Conservation (phyloP, 352 stramenopile genomes). For the Pythium dissimile region DNA sequence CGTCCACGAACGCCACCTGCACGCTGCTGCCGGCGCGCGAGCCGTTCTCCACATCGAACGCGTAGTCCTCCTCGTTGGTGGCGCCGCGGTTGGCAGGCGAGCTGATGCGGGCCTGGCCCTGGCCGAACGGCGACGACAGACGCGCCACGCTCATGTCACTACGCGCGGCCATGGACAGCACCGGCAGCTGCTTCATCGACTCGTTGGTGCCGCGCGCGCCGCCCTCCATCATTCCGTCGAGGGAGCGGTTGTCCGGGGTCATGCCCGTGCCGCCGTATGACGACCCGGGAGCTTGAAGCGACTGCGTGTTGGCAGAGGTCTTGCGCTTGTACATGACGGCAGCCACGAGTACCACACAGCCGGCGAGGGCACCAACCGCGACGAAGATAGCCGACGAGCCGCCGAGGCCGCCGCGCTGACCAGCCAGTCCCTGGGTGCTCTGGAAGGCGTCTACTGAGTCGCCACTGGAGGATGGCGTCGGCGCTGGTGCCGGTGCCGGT, state of each 20-base stretch:
- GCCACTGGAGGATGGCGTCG: not conserved
- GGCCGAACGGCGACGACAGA: conserved; percentile 19
- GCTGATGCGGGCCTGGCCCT: conserved; percentile 13
- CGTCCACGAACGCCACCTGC: conserved; percentile 13
- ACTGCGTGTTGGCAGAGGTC: not conserved
- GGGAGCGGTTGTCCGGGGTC: conserved; percentile 22
- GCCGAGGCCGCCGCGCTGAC: not conserved
- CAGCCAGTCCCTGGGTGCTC: not conserved
- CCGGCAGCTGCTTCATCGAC: conserved; percentile 14
- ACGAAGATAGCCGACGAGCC: conserved; percentile 1
- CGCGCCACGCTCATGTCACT: not conserved
- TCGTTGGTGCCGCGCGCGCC: conserved; percentile 4
- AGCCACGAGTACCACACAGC: conserved; percentile 35
- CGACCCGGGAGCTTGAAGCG: conserved; percentile 5
- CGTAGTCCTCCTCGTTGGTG: conserved; percentile 20
- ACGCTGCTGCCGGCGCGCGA: conserved; percentile 15
- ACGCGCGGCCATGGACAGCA: conserved; percentile 7
- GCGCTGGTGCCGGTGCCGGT: not conserved
- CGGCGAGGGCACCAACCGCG: conserved; percentile 31
- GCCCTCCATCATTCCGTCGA: conserved; percentile 15
- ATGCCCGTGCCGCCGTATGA: conserved; percentile 5
- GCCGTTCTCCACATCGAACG: conserved; percentile 13
- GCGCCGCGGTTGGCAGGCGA: conserved; percentile 6
- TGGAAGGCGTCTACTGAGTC: conserved; percentile 13
- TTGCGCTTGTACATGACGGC: conserved; percentile 42